Conservation (phyloP, 2,329 filamentous ascomycete genomes). For the Sporothrix pseudoabietina region DNA sequence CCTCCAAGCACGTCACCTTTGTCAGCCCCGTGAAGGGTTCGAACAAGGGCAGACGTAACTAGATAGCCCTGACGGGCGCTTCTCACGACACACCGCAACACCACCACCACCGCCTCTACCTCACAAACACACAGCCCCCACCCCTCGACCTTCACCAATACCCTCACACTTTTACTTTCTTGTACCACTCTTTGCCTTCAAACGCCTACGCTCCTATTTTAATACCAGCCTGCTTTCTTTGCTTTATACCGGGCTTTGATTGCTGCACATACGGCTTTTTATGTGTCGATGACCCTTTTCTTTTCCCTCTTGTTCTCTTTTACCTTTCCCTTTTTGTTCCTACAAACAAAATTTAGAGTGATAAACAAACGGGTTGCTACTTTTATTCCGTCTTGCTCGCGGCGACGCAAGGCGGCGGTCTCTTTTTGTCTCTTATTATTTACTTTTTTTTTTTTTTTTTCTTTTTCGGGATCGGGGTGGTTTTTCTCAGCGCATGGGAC, state of each 20-base stretch:
- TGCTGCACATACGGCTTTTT: conserved; percentile 24
- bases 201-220: conserved; percentile 30
- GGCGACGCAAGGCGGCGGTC: conserved; percentile 29
- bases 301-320: background rate
- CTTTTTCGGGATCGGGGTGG: background rate
- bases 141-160: background rate
- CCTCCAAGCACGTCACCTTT: conserved; percentile 57
- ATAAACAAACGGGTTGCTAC: conserved; percentile 12
- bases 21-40: conserved; percentile 54
- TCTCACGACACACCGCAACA: background rate
- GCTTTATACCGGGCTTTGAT: background rate
- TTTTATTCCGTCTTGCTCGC: conserved; percentile 18
- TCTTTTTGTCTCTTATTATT: conserved; percentile 11
- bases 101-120: background rate
- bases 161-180: conserved; percentile 22
- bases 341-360: conserved; percentile 27
- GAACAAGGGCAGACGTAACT: conserved; percentile 41
- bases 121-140: background rate
- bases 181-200: conserved; percentile 27
- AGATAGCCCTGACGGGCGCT: conserved; percentile 19
- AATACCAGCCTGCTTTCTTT: conserved; percentile 6
- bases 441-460: conserved; percentile 9
- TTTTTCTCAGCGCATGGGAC: conserved; percentile 23
- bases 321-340: background rate
- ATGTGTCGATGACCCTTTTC: conserved; percentile 23